phyloP scores from a whole-genome alignment of 73 alveolate genomes.

The Tetrahymena elliotti region DNA sequence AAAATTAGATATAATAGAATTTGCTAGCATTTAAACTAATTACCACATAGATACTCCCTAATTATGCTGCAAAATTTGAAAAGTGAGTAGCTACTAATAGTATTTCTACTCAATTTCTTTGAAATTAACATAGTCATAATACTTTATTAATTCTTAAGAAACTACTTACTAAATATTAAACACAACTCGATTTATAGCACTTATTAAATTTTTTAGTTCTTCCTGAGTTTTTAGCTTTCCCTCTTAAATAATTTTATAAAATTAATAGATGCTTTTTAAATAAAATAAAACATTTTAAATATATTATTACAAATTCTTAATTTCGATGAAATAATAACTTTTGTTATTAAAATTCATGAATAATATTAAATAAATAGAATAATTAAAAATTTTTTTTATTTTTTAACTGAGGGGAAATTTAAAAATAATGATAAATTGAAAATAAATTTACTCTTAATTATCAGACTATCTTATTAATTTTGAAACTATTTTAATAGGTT shows the following conservation, averaged over 20 bases:
- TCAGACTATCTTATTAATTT: not conserved
- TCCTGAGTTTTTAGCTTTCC: not conserved
- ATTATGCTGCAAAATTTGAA: not conserved
- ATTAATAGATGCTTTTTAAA: not conserved
- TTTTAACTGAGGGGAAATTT: no score
- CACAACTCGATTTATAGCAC: not conserved
- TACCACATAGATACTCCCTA: not conserved
- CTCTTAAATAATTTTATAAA: no score
- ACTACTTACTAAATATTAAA: not conserved
- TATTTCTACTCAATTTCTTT: not conserved
- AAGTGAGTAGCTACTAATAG: not conserved
- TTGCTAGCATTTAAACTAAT: no score
- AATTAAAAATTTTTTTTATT: no score
- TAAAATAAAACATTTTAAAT: no score
- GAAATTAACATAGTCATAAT: not conserved
- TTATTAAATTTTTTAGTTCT: not conserved
- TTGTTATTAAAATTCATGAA: no score
- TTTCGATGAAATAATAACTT: no score
- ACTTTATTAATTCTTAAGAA: not conserved
- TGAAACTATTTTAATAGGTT: not conserved
- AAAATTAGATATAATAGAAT: no score
- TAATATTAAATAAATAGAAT: no score
- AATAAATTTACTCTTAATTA: not conserved
- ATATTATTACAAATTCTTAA: no score
- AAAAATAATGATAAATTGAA: no score